phyloP scores from a whole-genome alignment of 2,329 filamentous ascomycete genomes.

The Fusarium sororula region DNA sequence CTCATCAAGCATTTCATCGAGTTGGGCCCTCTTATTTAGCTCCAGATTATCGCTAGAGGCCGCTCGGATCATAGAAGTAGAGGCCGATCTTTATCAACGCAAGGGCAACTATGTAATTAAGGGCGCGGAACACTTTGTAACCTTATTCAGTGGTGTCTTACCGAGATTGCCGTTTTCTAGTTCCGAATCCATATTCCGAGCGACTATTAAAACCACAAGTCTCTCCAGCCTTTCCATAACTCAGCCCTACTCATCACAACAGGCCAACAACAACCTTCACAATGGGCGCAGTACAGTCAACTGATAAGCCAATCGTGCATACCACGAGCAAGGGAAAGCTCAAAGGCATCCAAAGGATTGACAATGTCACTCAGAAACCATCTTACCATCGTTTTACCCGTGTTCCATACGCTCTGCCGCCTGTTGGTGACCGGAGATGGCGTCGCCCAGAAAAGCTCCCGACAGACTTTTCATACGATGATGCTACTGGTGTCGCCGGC shows the following conservation, averaged over 20 bases:
- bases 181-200: background rate
- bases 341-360: background rate
- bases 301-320: background rate
- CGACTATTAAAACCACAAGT: background rate
- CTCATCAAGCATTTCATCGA: too few relatives aligned
- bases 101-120: rapidly evolving
- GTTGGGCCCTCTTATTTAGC: too few relatives aligned
- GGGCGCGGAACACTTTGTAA: background rate
- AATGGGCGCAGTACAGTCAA: background rate
- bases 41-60: rapidly evolving
- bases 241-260: rapidly evolving
- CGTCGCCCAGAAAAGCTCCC: background rate
- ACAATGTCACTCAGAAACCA: background rate
- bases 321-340: background rate
- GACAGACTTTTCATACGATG: background rate
- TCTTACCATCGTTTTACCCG: background rate
- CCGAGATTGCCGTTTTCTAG: rapidly evolving
- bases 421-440: background rate
- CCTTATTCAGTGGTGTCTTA: rapidly evolving
- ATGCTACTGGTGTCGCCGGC: background rate
- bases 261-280: rapidly evolving
- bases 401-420: background rate
- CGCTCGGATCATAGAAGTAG: background rate
- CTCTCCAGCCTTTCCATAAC: background rate
- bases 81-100: background rate